A percentile compares a stretch with the other conserved stretches of the same genome.
Conservation (phyloP, 2,329 filamentous ascomycete species). For the Zalaria sp. region DNA sequence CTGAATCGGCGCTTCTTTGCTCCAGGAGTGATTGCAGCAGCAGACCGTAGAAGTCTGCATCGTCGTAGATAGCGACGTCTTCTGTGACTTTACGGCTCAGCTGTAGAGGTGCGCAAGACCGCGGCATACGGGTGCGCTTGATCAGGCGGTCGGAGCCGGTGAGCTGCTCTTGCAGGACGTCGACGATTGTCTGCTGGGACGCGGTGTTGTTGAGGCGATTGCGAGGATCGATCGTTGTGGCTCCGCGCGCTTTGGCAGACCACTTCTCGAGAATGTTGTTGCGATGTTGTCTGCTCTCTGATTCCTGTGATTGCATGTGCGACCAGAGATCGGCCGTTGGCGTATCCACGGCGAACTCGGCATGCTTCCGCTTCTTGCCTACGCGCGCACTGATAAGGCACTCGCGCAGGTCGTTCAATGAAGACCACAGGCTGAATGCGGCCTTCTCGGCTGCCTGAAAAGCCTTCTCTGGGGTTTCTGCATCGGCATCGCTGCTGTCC, state of each 20-base stretch:
- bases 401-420: slow-evolving; percentile 56
- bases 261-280: slow-evolving; percentile 74
- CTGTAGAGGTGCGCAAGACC: slow-evolving; percentile 64
- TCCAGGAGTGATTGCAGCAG: slow-evolving; percentile 88
- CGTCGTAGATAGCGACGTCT: slow-evolving; percentile 64
- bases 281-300: slow-evolving; percentile 44
- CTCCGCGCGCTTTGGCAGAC: slow-evolving; percentile 62
- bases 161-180: slow-evolving; percentile 55
- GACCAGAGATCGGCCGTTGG: slow-evolving; percentile 57
- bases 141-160: slow-evolving; percentile 50
- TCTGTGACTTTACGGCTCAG: slow-evolving; percentile 30
- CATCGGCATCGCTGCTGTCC: slow-evolving; percentile 19
- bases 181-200: slow-evolving; percentile 51
- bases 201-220: slow-evolving; percentile 45
- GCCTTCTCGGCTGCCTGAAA: slow-evolving; percentile 73
- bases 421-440: slow-evolving; percentile 72
- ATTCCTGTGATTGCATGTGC: slow-evolving; percentile 53
- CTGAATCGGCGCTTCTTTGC: slow-evolving; percentile 55
- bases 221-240: slow-evolving; percentile 40
- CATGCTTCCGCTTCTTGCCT: slow-evolving; percentile 46
- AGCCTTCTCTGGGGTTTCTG: slow-evolving; percentile 24
- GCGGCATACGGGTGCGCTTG: slow-evolving; percentile 54
- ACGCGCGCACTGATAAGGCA: slow-evolving; percentile 31
- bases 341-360: slow-evolving; percentile 37
- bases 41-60: slow-evolving; percentile 87